Evolutionary conservation across 2,329 filamentous ascomycete species (phyloP), one percentile per base, ranked within the genome.

Genomic region (Exophiala dermatitidis): DNA sequence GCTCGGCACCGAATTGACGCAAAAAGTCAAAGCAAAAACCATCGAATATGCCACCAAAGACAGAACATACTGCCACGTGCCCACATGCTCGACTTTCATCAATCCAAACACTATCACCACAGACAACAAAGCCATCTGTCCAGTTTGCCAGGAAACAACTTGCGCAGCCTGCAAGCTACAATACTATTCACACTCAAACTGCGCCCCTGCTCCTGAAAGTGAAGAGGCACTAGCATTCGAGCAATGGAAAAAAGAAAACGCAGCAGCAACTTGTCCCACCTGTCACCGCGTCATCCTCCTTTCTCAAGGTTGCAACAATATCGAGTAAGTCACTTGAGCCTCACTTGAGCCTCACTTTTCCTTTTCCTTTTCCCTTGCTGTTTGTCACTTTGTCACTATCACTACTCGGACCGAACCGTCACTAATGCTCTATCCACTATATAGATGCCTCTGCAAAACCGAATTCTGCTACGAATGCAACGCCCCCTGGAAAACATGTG

Each of bases 221-320:
- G 19, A 19, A 19, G 19, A 19, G 19, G 19, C 19, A 19, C 19
- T 19, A 40, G 61, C 62, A 10, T 51, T 68, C 26, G 71, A 88
- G 2, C 77, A 81, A 48, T 75, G 85, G 58, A 83, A 82, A 5
- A 81, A 82, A 60, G 74, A 82, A 19, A 76, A 83, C 48, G 84
- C 85, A 29, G 90, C 85, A 83, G 83, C 88, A 67, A 76, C 81
- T 42, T 95, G 89, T 67, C 84, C 83, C 65, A 82, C 76, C 59
- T 95, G 90, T 71, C 81, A 78, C 58, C 75, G 79, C 40, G 77
- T 68, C n/a, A 59, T 69, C 10, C 62, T 68, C 51, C 55, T 69
- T 7, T 53, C 48, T 9, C 50, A 52, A 5, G 67, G 66, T 2
- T 69, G 67, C 54, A 66, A 67, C 32, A 65, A 69, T 48, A 69